Evolutionary conservation across 2,329 filamentous ascomycete genomes (phyloP).

Genomic region (Colletotrichum agaves): DNA sequence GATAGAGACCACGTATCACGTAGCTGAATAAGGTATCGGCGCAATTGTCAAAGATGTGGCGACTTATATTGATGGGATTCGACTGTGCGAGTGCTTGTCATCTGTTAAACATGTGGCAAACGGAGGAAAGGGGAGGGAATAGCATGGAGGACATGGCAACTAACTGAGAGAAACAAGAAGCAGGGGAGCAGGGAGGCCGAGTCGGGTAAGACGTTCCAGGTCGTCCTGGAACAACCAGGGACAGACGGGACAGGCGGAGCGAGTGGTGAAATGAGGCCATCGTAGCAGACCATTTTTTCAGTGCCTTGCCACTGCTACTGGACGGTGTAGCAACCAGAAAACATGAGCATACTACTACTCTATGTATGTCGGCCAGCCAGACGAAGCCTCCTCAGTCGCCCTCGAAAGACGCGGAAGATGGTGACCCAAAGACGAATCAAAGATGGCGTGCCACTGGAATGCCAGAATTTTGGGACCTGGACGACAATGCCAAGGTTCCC

Average conservation of each 20-base stretch:
- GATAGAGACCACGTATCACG: constrained; percentile 24
- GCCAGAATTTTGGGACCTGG: constrained; percentile 29
- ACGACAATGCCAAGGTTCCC: constrained; percentile 33
- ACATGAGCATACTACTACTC: too few species aligned
- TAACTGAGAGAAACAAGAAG: constrained; percentile 23
- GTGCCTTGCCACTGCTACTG: neutral
- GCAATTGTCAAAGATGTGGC: constrained; percentile 1
- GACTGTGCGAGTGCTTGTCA: neutral
- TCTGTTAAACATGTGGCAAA: neutral
- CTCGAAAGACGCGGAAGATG: constrained; percentile 3
- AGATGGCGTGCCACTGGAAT: constrained; percentile 34
- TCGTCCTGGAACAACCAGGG: constrained; percentile 23
- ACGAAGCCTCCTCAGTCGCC: too few species aligned
- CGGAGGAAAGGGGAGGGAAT: neutral
- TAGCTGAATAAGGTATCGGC: constrained; percentile 24
- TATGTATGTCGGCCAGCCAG: neutral
- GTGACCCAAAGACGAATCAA: constrained; percentile 33
- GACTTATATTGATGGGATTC: constrained; percentile 6
- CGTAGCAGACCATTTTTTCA: constrained; percentile 14
- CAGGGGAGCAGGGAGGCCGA: constrained; percentile 30
- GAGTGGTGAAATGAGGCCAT: constrained; percentile 31
- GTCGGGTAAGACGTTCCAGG: constrained; percentile 27
- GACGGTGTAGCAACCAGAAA: neutral
- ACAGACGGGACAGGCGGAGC: constrained; percentile 23
- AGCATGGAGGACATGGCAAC: constrained; percentile 15